Evolutionary conservation across 176 grass and related monocot genomes (phyloP).

Genomic region (Dactylis glomerata): DNA sequence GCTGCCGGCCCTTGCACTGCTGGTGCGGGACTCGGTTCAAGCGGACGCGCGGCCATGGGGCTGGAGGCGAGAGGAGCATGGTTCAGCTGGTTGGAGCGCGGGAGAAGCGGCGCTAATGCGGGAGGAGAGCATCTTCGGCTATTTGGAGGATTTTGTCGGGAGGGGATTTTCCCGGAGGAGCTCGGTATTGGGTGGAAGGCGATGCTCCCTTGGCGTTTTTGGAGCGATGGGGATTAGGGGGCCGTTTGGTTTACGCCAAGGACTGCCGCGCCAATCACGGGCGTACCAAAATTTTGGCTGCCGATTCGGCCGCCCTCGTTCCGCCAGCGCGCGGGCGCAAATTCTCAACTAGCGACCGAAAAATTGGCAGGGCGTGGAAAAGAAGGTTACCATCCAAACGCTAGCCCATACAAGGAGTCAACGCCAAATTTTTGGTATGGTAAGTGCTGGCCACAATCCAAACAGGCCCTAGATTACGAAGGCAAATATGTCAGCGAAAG

Average conservation of each 20-base stretch:
- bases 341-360: no score
- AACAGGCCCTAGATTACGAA: no score
- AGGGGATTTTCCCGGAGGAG: not conserved
- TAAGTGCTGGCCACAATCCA: no score
- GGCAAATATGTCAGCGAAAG: not conserved
- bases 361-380: no score
- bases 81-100: not conserved
- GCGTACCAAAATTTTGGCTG: no score
- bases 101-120: not conserved
- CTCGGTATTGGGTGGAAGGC: conserved; percentile 8
- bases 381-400: no score
- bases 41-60: not conserved
- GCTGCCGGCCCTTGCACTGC: not conserved
- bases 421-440: no score
- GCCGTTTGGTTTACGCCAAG: no score
- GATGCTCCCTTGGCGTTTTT: not conserved
- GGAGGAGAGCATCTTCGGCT: conserved; percentile 34
- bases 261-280: no score
- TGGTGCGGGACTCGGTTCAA: not conserved
- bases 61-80: conserved; percentile 22
- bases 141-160: not conserved
- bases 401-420: no score
- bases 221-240: not conserved
- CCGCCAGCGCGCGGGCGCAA: no score
- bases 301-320: no score